These are phyloP conservation scores for Ustilago xerochloae DNA, from an alignment of 1,284 basidiomycete species.

Conservation along the genomic window DNA sequence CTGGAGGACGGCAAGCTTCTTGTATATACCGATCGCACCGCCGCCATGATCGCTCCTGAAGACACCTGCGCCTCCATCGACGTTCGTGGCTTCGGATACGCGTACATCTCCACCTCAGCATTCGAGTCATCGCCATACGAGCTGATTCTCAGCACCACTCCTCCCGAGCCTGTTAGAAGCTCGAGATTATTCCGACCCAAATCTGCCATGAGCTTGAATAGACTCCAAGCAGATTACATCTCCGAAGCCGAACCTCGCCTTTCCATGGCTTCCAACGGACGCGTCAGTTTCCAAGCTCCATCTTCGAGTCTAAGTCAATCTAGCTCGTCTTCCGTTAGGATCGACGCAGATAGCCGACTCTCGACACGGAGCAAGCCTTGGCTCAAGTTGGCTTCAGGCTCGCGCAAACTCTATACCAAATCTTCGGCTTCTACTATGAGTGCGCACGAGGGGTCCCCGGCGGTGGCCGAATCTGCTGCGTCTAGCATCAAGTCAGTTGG, in stretches of 20 bases:
- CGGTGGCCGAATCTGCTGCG: neutral
- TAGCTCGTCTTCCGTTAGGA: neutral
- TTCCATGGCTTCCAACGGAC: conserved; percentile 1
- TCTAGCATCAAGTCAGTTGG: conserved; percentile 8
- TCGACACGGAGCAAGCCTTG: too few relatives aligned
- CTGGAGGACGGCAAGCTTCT: conserved; percentile 39
- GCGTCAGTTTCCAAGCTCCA: conserved; percentile 9
- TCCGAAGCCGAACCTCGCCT: conserved; percentile 7
- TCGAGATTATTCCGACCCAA: conserved; percentile 17
- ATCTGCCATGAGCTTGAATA: conserved; percentile 19
- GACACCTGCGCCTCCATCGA: conserved; percentile 16
- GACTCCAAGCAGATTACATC: neutral
- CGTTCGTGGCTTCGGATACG: conserved; percentile 15
- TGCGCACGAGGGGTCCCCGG: neutral
- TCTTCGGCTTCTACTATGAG: conserved; percentile 10
- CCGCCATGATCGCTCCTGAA: conserved; percentile 34
- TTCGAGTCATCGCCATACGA: neutral
- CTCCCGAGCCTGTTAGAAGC: neutral
- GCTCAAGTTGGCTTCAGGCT: conserved; percentile 21
- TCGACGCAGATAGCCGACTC: neutral
- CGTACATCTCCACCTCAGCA: neutral
- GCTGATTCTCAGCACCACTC: conserved; percentile 14
- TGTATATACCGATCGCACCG: conserved; percentile 32
- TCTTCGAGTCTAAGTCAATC: neutral
- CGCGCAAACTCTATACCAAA: conserved; percentile 22